These are phyloP conservation scores for Marasmius oreades DNA, from an alignment of 1,284 basidiomycete genomes.

Conservation along the genomic window DNA sequence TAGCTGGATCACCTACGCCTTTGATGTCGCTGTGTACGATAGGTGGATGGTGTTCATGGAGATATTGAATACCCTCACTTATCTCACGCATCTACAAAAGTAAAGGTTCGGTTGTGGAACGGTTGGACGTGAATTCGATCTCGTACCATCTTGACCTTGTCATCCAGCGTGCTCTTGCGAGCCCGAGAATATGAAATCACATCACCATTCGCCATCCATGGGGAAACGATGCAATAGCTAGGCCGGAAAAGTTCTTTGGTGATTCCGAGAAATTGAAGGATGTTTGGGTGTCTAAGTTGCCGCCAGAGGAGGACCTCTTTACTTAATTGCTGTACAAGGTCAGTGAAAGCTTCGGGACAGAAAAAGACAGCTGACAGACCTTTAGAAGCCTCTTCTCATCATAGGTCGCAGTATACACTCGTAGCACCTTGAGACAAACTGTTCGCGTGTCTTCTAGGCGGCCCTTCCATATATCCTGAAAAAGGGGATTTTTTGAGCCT, in stretches of 20 bases:
- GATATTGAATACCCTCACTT: constrained; percentile 14
- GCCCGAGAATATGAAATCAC: constrained; percentile 10
- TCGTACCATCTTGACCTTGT: constrained; percentile 3
- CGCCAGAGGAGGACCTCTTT: constrained; percentile 16
- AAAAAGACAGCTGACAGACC: background rate
- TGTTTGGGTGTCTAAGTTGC: constrained; percentile 17
- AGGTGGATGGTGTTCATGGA: constrained; percentile 14
- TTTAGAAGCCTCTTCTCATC: constrained; percentile 1
- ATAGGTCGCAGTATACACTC: background rate
- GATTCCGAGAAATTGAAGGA: too few relatives aligned
- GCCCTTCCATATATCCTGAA: constrained; percentile 14
- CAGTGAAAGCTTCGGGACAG: background rate
- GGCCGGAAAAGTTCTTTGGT: too few relatives aligned
- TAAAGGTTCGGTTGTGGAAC: background rate
- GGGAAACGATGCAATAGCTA: constrained; percentile 15
- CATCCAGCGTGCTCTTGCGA: background rate
- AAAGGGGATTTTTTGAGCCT: background rate
- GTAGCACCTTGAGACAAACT: constrained; percentile 15
- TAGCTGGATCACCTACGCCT: constrained; percentile 9
- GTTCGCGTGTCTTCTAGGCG: background rate
- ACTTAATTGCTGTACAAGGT: constrained; percentile 2
- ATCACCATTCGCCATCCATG: constrained; percentile 16
- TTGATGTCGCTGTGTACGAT: constrained; percentile 19
- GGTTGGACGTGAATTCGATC: background rate
- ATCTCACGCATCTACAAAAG: constrained; percentile 11